Evolutionary conservation across 2,329 filamentous ascomycete genomes (phyloP).

Genomic region (Verticillium albo-atrum): DNA sequence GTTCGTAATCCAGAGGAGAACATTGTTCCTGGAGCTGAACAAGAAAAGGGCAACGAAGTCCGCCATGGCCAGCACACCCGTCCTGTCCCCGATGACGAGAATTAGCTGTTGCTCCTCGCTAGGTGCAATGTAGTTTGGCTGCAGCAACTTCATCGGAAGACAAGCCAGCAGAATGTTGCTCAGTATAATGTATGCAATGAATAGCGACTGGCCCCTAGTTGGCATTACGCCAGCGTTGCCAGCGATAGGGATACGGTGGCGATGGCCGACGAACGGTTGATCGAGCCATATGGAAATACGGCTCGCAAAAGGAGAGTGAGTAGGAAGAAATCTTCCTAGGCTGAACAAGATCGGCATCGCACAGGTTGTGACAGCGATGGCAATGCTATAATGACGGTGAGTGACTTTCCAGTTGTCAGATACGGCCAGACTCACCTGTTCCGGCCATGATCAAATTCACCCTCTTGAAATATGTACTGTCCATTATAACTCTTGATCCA

Average conservation of each 20-base stretch:
- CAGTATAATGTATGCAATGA: constrained; percentile 32
- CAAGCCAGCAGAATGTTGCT: constrained; percentile 30
- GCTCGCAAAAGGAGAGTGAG: neutral
- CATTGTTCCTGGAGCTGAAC: constrained; percentile 29
- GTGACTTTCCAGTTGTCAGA: neutral
- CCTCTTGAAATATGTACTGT: constrained; percentile 46
- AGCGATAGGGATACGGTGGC: constrained; percentile 15
- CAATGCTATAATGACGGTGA: constrained; percentile 11
- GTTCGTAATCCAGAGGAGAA: constrained; percentile 27
- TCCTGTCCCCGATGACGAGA: constrained; percentile 25
- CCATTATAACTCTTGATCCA: constrained; percentile 42
- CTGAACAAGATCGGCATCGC: constrained; percentile 22
- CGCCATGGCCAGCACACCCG: constrained; percentile 27
- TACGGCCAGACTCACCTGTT: constrained; percentile 2
- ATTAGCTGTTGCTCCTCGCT: constrained; percentile 19
- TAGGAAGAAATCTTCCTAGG: constrained; percentile 22
- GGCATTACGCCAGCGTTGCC: constrained; percentile 23
- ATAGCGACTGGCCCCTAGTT: constrained; percentile 37
- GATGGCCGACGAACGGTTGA: constrained; percentile 18
- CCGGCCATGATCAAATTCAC: constrained; percentile 24
- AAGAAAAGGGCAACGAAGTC: constrained; percentile 26
- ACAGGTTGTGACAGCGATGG: constrained; percentile 16
- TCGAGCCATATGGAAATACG: constrained; percentile 14
- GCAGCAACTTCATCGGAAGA: constrained; percentile 19
- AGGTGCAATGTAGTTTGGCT: constrained; percentile 16